Percentiles rank a stretch among this genome's conserved stretches.
These are phyloP conservation scores for Euphorbia tirucalli DNA, from an alignment of 345 rosid species.

Conservation along the genomic window DNA sequence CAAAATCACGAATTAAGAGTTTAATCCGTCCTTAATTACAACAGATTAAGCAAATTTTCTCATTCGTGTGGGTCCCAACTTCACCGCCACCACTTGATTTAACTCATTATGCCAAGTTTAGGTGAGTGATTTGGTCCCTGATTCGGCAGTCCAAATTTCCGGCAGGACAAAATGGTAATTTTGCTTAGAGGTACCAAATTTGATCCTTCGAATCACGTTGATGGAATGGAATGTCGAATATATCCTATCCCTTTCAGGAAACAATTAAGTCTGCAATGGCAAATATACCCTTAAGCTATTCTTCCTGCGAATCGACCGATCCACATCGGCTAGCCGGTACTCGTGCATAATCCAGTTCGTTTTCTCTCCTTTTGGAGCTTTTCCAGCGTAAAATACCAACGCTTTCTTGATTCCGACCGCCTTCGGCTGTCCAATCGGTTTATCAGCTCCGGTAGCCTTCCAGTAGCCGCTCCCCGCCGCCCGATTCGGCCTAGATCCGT, in stretches of 20 bases:
- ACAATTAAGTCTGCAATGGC: too few relatives aligned
- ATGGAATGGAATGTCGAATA: slow-evolving; percentile 4
- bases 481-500: slow-evolving; percentile 91
- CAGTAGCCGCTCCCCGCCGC: slow-evolving; percentile 90
- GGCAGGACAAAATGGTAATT: slow-evolving; percentile 20
- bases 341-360: slow-evolving; percentile 99
- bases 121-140: not conserved
- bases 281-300: slow-evolving; percentile 75
- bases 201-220: not conserved
- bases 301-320: slow-evolving; percentile 77
- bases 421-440: slow-evolving; percentile 82
- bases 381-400: slow-evolving; percentile 82
- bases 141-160: not conserved
- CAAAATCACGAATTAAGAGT: not conserved
- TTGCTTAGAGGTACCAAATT: too few relatives aligned
- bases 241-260: too few relatives aligned
- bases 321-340: slow-evolving; percentile 87
- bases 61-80: not conserved
- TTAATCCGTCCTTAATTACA: not conserved
- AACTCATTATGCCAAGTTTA: not conserved
- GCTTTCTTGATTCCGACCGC: slow-evolving; percentile 88
- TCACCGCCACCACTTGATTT: not conserved
- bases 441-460: slow-evolving; percentile 99
- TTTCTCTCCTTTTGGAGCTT: slow-evolving; percentile 83
- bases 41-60: not conserved